These are phyloP conservation scores for Colletotrichum tropicicola DNA, from an alignment of 2,329 filamentous ascomycete genomes.

Conservation along the genomic window DNA sequence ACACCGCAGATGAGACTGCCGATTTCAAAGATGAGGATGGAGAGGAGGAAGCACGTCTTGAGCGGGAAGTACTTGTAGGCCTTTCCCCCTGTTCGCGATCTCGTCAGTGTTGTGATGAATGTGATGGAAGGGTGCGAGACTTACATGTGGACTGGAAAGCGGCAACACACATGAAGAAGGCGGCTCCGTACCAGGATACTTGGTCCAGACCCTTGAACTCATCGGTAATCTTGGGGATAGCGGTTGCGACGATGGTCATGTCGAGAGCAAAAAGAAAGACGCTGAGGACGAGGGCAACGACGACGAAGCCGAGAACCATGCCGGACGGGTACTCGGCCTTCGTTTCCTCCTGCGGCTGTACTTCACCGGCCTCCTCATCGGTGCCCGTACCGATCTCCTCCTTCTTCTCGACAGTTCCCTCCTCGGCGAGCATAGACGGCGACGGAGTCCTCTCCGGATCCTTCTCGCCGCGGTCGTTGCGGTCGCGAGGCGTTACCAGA, in stretches of 20 bases:
- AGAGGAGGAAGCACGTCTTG: constrained; percentile 56
- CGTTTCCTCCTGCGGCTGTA: constrained; percentile 20
- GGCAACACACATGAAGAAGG: constrained; percentile 60
- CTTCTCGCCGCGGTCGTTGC: constrained; percentile 2
- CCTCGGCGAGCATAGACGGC: constrained; percentile 21
- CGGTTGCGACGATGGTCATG: constrained; percentile 65
- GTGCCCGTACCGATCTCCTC: constrained; percentile 13
- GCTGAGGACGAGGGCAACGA: constrained; percentile 55
- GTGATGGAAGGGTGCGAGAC: constrained; percentile 29
- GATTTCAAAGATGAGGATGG: constrained; percentile 62
- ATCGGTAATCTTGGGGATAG: constrained; percentile 64
- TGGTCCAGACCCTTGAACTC: constrained; percentile 61
- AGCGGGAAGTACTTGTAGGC: constrained; percentile 62
- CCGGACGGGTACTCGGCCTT: constrained; percentile 50
- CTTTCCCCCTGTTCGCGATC: constrained; percentile 49
- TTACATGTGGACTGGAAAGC: constrained; percentile 51
- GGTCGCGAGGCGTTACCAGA: constrained; percentile 10
- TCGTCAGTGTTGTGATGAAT: constrained; percentile 33
- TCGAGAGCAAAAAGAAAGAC: constrained; percentile 61
- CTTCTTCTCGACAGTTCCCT: constrained; percentile 17
- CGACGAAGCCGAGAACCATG: constrained; percentile 50
- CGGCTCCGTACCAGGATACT: constrained; percentile 68
- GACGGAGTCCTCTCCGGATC: constrained; percentile 22
- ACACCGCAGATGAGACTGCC: constrained; percentile 61
- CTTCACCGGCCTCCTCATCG: constrained; percentile 24